phyloP scores from a whole-genome alignment of 2,329 filamentous ascomycete genomes.

The Emmonsia crescens region DNA sequence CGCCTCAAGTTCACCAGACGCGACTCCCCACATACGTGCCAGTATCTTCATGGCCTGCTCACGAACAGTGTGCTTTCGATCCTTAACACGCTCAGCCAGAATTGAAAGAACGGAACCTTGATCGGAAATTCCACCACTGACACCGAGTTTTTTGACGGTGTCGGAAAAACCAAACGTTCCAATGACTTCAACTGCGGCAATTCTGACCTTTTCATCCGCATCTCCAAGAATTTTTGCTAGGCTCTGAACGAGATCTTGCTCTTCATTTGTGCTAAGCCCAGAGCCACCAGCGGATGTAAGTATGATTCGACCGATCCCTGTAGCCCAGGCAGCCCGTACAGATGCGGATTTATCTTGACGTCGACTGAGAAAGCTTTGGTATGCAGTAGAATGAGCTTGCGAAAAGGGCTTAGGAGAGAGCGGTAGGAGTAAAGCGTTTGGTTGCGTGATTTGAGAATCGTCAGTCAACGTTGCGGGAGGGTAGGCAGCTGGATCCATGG shows the following conservation, averaged over 20 bases:
- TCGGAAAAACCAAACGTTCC: conserved; percentile 70
- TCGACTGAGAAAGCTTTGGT: conserved; percentile 73
- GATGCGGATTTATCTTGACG: conserved; percentile 74
- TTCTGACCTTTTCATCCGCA: conserved; percentile 77
- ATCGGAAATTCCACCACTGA: conserved; percentile 62
- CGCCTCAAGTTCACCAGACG: conserved; percentile 71
- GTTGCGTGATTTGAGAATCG: conserved; percentile 41
- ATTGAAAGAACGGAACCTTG: conserved; percentile 68
- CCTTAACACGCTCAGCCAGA: conserved; percentile 78
- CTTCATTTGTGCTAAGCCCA: conserved; percentile 73
- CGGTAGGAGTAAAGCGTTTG: conserved; percentile 64
- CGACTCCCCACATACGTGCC: conserved; percentile 86
- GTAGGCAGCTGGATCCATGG: conserved; percentile 71
- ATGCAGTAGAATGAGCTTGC: conserved; percentile 65
- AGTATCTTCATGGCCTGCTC: conserved; percentile 78
- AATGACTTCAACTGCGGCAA: conserved; percentile 79
- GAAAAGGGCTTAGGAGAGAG: conserved; percentile 83
- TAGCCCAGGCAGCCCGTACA: conserved; percentile 79
- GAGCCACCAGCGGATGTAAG: conserved; percentile 86
- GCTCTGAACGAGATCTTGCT: conserved; percentile 59
- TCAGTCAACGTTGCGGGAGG: conserved; percentile 48
- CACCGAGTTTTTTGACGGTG: conserved; percentile 70
- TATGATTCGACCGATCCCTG: conserved; percentile 71
- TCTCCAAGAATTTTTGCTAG: conserved; percentile 76
- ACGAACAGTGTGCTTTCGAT: conserved; percentile 70